phyloP scores from a whole-genome alignment of 257 asterid species.

The Solanum gracilifrons region DNA sequence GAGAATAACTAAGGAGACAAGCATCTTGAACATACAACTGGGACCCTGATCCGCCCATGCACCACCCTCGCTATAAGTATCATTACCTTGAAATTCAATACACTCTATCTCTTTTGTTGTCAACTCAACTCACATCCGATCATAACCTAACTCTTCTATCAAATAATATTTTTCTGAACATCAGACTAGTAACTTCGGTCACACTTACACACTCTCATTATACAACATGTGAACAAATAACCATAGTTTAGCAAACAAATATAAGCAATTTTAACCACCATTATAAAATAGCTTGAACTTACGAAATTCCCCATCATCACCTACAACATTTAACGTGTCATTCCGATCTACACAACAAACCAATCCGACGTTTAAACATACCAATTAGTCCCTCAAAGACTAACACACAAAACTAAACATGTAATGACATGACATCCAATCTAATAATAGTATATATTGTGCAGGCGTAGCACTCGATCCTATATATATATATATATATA shows the following conservation, averaged over 20 bases:
- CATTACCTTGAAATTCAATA: background rate
- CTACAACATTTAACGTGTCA: background rate
- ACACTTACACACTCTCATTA: background rate
- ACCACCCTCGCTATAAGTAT: background rate
- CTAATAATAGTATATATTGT: too few relatives aligned
- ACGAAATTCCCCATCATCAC: background rate
- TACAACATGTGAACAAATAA: background rate
- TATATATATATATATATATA: too few relatives aligned
- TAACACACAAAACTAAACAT: too few relatives aligned
- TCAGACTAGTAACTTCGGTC: background rate
- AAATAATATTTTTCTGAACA: too few relatives aligned
- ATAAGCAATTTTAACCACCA: background rate
- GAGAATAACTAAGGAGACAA: too few relatives aligned
- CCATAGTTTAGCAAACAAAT: background rate
- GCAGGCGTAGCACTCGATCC: rapidly evolving
- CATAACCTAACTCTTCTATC: background rate
- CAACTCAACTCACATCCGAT: background rate
- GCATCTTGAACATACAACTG: background rate
- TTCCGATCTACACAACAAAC: too few relatives aligned
- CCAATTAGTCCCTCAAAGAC: too few relatives aligned
- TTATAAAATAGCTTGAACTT: too few relatives aligned
- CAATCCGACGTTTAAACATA: too few relatives aligned
- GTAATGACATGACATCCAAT: too few relatives aligned
- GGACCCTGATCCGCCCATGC: background rate
- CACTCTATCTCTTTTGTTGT: too few relatives aligned